Evolutionary conservation across 345 rosid genomes (phyloP), one percentile per base, ranked within the genome.

Genomic region (Gossypium anomalum): DNA sequence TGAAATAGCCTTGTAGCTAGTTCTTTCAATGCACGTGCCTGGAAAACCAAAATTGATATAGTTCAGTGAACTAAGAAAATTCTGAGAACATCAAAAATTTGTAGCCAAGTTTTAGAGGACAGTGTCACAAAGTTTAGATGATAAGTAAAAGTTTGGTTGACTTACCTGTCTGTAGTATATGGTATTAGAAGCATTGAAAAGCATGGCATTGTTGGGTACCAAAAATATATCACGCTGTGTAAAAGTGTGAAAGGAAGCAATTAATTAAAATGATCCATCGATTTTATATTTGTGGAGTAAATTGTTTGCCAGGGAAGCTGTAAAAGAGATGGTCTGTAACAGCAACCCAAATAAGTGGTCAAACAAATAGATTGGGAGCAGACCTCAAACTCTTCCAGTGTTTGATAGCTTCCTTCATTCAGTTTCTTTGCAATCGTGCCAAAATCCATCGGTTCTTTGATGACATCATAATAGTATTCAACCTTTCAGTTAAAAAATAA

Each of bases 381-480:
- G 70, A 83, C 86, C 84, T 78, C 83, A 70, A 73, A 83, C 34
- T 80, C 77, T 23, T 70, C 61, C 23, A 80, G 44, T 22, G 75
- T 49, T 58, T 57, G 56, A 70, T 83, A 83, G 52, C 71, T 58
- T 55, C 82, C 77, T 66, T 44, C 59, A 56, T 68, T 62, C 57
- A 80, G 81, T 72, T 83, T 80, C 60, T 41, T 67, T 41, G 71
- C 51, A 65, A 83, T 70, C 8, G 80, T 80, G 25, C 78, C 67
- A 43, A 83, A 76, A 77, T 83, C 86, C 83, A 83, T 78, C 7
- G 86, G 86, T 25, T 80, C 75, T 48, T 78, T 67, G 56, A 83
- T 76, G 71, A 78, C 65, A 20, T 76, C 75, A 69, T 70, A 67
- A 55, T 80, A 80, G 61, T 49, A 72, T 70, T 63, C 69, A 5